phyloP scores from a whole-genome alignment of 768 basidiomycete genomes.

The Boletus vinaceobasis region DNA sequence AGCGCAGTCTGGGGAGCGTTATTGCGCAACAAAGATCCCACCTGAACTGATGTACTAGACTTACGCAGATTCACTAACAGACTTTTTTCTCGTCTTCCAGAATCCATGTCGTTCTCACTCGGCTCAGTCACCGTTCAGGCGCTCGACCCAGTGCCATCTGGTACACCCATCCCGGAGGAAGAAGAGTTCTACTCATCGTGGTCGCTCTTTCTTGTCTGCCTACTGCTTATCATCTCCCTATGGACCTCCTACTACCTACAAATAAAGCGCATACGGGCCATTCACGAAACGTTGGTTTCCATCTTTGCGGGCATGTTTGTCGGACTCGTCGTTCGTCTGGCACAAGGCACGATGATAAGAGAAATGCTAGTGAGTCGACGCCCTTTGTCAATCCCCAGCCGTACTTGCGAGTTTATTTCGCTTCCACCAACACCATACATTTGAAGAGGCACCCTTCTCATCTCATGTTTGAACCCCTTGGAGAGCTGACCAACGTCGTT shows the following conservation, averaged over 20 bases:
- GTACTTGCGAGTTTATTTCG: not conserved
- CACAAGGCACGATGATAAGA: conserved; percentile 90
- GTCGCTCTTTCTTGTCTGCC: conserved; percentile 90
- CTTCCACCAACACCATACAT: not conserved
- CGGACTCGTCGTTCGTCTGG: conserved; percentile 83
- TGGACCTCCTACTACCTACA: conserved; percentile 98
- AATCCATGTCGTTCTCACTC: conserved; percentile 39
- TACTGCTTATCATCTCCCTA: conserved; percentile 89
- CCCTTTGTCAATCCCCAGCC: not conserved
- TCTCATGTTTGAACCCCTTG: not conserved
- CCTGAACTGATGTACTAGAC: conserved; percentile 9
- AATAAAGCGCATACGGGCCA: conserved; percentile 90
- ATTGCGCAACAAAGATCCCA: not conserved
- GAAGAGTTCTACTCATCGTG: conserved; percentile 91
- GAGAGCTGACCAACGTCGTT: conserved; percentile 11
- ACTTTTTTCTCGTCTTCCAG: not conserved
- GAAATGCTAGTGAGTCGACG: conserved; percentile 89
- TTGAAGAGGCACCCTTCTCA: not conserved
- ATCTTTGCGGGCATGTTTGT: conserved; percentile 97
- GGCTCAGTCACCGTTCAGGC: conserved; percentile 34
- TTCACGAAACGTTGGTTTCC: conserved; percentile 95
- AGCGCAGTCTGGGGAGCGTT: not conserved
- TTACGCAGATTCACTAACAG: not conserved
- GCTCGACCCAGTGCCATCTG: conserved; percentile 25
- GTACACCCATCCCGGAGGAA: conserved; percentile 53